Evolutionary conservation across 2,329 filamentous ascomycete genomes (phyloP).

Genomic region (Verticillium dahliae): DNA sequence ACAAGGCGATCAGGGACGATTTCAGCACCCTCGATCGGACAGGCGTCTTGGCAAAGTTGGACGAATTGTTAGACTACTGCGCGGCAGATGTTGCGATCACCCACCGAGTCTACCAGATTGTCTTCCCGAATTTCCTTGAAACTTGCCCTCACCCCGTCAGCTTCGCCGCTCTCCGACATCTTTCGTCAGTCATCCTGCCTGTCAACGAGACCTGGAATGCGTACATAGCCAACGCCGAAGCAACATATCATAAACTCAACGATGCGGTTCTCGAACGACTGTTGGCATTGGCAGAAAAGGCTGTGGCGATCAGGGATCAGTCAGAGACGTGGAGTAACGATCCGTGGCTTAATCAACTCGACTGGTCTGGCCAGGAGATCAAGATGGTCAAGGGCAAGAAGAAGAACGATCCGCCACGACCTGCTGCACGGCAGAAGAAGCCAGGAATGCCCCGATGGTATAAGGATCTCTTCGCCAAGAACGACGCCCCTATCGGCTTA

Average conservation of each 20-base stretch:
- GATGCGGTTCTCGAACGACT: conserved; percentile 74
- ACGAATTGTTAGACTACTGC: conserved; percentile 87
- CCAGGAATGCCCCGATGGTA: conserved; percentile 96
- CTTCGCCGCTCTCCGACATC: conserved; percentile 85
- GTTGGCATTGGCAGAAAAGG: conserved; percentile 66
- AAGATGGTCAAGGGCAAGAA: conserved; percentile 89
- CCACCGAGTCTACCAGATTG: conserved; percentile 87
- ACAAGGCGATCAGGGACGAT: conserved; percentile 80
- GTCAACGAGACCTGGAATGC: conserved; percentile 82
- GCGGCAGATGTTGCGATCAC: conserved; percentile 91
- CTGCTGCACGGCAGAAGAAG: conserved; percentile 79
- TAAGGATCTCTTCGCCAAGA: conserved; percentile 76
- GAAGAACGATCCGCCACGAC: conserved; percentile 72
- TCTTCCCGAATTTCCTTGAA: conserved; percentile 83
- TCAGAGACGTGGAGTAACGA: conserved; percentile 67
- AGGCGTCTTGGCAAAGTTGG: conserved; percentile 64
- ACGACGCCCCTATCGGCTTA: conserved; percentile 62
- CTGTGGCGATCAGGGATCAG: conserved; percentile 65
- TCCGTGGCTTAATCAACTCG: conserved; percentile 86
- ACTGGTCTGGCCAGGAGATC: conserved; percentile 92
- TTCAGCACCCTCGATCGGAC: conserved; percentile 76
- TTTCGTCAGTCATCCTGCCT: conserved; percentile 89
- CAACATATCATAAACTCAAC: conserved; percentile 71
- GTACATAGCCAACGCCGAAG: conserved; percentile 79
- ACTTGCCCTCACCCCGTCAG: conserved; percentile 95